phyloP scores from a whole-genome alignment of 768 basidiomycete species.

The Strobilomyces confusus region DNA sequence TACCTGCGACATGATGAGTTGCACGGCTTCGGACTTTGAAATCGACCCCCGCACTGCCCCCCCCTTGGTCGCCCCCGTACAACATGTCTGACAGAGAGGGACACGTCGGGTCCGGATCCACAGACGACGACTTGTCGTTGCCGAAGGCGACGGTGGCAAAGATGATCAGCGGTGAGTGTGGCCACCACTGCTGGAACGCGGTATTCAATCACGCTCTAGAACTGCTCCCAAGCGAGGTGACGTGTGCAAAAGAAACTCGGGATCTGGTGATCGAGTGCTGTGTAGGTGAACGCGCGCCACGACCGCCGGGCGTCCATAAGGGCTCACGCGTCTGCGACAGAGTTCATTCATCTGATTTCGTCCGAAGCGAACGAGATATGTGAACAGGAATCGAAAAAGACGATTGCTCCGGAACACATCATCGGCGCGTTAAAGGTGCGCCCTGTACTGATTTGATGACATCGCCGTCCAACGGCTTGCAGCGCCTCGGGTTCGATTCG shows the following conservation, averaged over 20 bases:
- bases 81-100: conserved; percentile 87
- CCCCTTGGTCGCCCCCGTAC: neutral
- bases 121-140: conserved; percentile 91
- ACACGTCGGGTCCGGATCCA: conserved; percentile 54
- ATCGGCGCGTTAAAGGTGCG: conserved; percentile 83
- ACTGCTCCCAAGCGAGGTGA: conserved; percentile 79
- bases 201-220: conserved; percentile 46
- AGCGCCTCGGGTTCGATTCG: conserved; percentile 91
- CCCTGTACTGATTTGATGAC: neutral
- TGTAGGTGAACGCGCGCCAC: conserved; percentile 75
- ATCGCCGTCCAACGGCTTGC: conserved; percentile 10
- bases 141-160: conserved; percentile 98
- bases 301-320: conserved; percentile 2
- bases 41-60: conserved; percentile 9
- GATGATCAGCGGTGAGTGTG: conserved; percentile 78
- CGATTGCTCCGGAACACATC: conserved; percentile 97
- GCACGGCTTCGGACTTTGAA: conserved; percentile 37
- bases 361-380: conserved; percentile 98
- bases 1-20: conserved; percentile 18
- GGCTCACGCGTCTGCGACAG: conserved; percentile 40
- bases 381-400: conserved; percentile 97
- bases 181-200: neutral
- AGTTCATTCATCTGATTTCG: conserved; percentile 97
- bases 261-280: conserved; percentile 98
- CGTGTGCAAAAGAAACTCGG: conserved; percentile 93